Evolutionary conservation across 1,284 basidiomycete species (phyloP).

Genomic region (Tilletia caries): DNA sequence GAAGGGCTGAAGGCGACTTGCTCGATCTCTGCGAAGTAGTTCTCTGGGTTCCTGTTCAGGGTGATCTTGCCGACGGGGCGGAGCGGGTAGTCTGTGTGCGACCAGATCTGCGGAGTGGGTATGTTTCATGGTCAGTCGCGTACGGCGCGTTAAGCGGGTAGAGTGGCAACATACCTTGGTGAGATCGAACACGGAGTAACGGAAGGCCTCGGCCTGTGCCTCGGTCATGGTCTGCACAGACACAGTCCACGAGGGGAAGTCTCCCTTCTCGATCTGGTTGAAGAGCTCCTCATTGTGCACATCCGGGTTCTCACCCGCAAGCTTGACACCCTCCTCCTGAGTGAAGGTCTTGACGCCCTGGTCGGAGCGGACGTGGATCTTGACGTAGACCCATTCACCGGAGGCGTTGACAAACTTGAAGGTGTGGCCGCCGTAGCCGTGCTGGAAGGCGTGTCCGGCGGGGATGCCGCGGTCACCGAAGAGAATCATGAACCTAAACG

Average conservation of each 20-base stretch:
- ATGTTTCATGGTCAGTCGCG: too few relatives aligned
- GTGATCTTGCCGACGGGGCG: conserved; percentile 79
- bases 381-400: conserved; percentile 72
- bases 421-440: conserved; percentile 88
- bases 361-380: conserved; percentile 74
- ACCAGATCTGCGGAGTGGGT: too few relatives aligned
- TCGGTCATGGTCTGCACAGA: conserved; percentile 77
- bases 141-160: too few relatives aligned
- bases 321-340: conserved; percentile 56
- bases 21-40: conserved; percentile 57
- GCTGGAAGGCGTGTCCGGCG: conserved; percentile 63
- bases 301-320: conserved; percentile 75
- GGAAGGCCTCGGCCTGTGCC: conserved; percentile 82
- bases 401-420: conserved; percentile 80
- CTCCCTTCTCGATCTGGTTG: conserved; percentile 71
- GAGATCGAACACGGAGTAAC: conserved; percentile 81
- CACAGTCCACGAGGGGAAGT: conserved; percentile 75
- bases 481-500: conserved; percentile 67
- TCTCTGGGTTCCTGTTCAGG: conserved; percentile 77
- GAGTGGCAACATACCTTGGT: too few relatives aligned
- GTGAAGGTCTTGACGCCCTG: conserved; percentile 56
- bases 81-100: conserved; percentile 67
- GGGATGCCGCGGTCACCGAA: conserved; percentile 86
- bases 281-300: conserved; percentile 63
- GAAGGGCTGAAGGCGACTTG: conserved; percentile 79